Conservation (phyloP, 257 asterid genomes). For the Catharanthus roseus region DNA sequence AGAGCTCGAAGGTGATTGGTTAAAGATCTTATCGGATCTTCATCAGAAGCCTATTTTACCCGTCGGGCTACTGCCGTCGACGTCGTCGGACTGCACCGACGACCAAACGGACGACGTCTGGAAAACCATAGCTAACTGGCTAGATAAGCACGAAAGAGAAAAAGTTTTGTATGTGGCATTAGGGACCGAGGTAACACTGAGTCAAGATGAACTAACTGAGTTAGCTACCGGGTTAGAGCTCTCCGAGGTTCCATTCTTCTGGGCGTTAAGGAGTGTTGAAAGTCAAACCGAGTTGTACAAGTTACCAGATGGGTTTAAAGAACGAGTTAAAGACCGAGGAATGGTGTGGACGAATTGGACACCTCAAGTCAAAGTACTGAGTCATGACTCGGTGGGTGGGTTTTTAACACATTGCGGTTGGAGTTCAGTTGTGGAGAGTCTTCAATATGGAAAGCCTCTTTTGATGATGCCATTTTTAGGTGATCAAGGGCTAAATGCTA, state of each 20-base stretch:
- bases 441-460: conserved; percentile 1
- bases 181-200: conserved; percentile 8
- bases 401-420: conserved; percentile 26
- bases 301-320: conserved; percentile 16
- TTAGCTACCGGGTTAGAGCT: conserved; percentile 12
- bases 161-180: conserved; percentile 19
- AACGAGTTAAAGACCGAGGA: conserved; percentile 14
- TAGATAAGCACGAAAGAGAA: not conserved
- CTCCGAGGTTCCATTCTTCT: conserved; percentile 9
- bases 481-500: conserved; percentile 15
- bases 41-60: conserved; percentile 16
- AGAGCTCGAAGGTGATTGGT: conserved; percentile 16
- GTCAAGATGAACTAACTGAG: not conserved
- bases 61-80: conserved; percentile 22
- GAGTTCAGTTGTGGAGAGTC: conserved; percentile 10
- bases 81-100: conserved; percentile 5
- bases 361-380: conserved; percentile 14
- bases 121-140: conserved; percentile 1
- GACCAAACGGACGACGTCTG: not conserved
- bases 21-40: conserved; percentile 1
- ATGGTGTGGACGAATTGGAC: conserved; percentile 17
- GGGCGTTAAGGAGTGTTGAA: not conserved
- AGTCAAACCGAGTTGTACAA: not conserved
- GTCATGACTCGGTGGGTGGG: conserved; percentile 16
- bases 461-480: conserved; percentile 6